These are phyloP conservation scores for Zangia roseola DNA, from an alignment of 768 basidiomycete species.

Conservation along the genomic window DNA sequence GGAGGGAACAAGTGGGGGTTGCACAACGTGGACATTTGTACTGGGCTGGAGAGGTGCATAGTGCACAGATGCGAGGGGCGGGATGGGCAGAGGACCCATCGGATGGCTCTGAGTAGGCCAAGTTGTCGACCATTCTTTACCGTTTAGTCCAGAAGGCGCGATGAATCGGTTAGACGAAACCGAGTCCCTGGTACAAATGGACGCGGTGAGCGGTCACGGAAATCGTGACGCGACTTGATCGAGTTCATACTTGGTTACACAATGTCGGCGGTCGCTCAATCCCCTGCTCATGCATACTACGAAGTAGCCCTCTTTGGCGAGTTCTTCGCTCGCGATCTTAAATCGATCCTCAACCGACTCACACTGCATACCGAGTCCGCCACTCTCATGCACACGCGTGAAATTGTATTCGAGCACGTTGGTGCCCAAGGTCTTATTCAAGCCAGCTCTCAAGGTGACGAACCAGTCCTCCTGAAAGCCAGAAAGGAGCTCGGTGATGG, in stretches of 20 bases:
- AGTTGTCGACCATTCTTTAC: conserved; percentile 8
- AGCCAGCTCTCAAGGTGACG: conserved; percentile 42
- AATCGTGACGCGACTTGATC: no score
- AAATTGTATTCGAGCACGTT: conserved; percentile 79
- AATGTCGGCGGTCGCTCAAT: conserved; percentile 24
- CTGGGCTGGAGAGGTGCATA: conserved; percentile 52
- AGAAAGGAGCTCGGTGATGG: conserved; percentile 68
- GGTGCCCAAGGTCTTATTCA: conserved; percentile 66
- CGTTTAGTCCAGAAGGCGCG: neutral
- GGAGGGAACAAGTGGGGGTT: conserved; percentile 68
- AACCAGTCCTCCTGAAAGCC: conserved; percentile 69
- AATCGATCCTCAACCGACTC: conserved; percentile 75
- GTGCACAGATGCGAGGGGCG: conserved; percentile 39
- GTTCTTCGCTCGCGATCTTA: conserved; percentile 75
- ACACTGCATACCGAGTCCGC: conserved; percentile 81
- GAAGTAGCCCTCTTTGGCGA: conserved; percentile 84
- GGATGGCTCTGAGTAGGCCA: conserved; percentile 12
- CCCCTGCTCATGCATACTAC: conserved; percentile 62
- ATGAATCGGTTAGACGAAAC: neutral
- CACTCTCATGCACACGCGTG: conserved; percentile 67
- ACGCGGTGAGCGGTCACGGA: no score
- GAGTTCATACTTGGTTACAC: neutral
- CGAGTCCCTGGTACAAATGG: no score
- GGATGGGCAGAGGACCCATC: conserved; percentile 16
- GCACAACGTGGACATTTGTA: conserved; percentile 83